phyloP scores from a whole-genome alignment of 306 rosid genomes.

The Quercus agrifolia region DNA sequence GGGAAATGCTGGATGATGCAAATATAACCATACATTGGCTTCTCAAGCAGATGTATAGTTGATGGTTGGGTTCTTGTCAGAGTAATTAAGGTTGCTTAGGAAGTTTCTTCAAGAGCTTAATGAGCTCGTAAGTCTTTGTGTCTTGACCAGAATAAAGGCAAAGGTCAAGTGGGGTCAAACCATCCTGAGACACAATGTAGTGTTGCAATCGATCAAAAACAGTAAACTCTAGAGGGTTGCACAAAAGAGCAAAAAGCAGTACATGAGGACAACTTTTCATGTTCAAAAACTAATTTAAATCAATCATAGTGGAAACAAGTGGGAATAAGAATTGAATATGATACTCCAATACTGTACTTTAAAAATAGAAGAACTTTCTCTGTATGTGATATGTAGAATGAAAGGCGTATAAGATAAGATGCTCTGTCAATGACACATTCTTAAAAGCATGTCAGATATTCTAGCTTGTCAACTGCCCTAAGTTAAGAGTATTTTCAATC shows the following conservation, averaged over 20 bases:
- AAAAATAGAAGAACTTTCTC: neutral
- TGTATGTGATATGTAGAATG: neutral
- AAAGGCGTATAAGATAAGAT: neutral
- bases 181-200: conserved; percentile 55
- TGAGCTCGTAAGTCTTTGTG: conserved; percentile 65
- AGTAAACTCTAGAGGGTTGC: neutral
- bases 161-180: conserved; percentile 75
- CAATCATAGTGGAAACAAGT: neutral
- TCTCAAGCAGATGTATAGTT: neutral
- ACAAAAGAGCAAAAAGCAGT: neutral
- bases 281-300: neutral
- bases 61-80: neutral
- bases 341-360: neutral
- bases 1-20: neutral
- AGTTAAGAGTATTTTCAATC: neutral
- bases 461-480: neutral
- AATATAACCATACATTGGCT: neutral
- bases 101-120: conserved; percentile 72
- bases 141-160: conserved; percentile 76
- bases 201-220: neutral
- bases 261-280: neutral
- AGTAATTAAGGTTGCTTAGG: conserved; percentile 23
- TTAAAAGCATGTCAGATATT: neutral
- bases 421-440: neutral
- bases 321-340: too few relatives aligned